Evolutionary conservation across 1,284 basidiomycete genomes (phyloP).

Genomic region (Ceratobasidium sp.): DNA sequence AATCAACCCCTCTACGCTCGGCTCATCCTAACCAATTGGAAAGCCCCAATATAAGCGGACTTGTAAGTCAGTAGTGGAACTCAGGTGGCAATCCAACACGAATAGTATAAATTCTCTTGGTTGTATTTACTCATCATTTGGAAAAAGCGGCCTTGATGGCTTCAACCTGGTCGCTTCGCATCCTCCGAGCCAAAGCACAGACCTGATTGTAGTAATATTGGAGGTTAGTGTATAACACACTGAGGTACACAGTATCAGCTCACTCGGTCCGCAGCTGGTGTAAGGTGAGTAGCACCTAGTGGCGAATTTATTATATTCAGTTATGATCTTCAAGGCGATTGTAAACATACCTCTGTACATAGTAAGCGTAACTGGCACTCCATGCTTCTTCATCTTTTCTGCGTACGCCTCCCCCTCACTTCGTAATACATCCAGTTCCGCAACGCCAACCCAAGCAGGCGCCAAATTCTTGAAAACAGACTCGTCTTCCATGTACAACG

Average conservation of each 20-base stretch:
- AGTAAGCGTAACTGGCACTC: constrained; percentile 69
- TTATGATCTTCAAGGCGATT: neutral
- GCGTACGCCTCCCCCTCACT: constrained; percentile 78
- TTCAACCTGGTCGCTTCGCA: constrained; percentile 26
- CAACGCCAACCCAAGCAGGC: constrained; percentile 73
- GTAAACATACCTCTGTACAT: constrained; percentile 64
- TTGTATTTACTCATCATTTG: neutral
- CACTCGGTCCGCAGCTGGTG: constrained; percentile 27
- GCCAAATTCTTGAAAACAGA: constrained; percentile 67
- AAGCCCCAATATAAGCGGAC: neutral
- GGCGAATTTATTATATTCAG: neutral
- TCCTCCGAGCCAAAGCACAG: constrained; percentile 25
- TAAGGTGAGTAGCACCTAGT: constrained; percentile 23
- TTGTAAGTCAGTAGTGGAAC: neutral
- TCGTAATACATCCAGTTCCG: constrained; percentile 75
- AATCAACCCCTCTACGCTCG: neutral
- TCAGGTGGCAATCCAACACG: neutral
- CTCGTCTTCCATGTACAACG: constrained; percentile 71
- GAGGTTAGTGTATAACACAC: neutral
- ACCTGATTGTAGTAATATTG: neutral
- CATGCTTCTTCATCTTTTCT: constrained; percentile 69
- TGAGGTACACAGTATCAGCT: neutral
- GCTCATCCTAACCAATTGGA: neutral
- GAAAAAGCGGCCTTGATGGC: constrained; percentile 26
- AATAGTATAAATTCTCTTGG: neutral